These are phyloP conservation scores for Phytophthora citrophthora DNA, from an alignment of 352 stramenopile species.

Conservation along the genomic window DNA sequence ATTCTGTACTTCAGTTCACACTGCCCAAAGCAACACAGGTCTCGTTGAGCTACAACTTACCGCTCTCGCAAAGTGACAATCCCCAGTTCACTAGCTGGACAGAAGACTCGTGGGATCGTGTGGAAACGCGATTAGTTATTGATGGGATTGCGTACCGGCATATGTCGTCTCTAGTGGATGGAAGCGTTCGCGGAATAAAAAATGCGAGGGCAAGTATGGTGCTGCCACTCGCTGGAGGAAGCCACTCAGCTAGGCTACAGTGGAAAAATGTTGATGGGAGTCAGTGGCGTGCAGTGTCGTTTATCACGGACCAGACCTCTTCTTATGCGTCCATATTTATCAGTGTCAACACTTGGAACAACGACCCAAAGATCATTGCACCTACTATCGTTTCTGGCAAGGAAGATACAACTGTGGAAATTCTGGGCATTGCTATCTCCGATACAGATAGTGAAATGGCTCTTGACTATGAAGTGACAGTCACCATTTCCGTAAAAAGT, in stretches of 20 bases:
- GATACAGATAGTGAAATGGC: conserved; percentile 59
- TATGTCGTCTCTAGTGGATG: conserved; percentile 71
- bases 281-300: conserved; percentile 70
- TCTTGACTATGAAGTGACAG: conserved; percentile 65
- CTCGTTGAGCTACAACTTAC: conserved; percentile 77
- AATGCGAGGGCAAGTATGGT: conserved; percentile 74
- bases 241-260: conserved; percentile 67
- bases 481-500: conserved; percentile 62
- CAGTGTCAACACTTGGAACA: conserved; percentile 71
- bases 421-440: conserved; percentile 49
- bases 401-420: conserved; percentile 58
- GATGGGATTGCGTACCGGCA: conserved; percentile 76
- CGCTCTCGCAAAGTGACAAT: conserved; percentile 76
- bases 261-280: conserved; percentile 82
- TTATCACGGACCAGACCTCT: conserved; percentile 70
- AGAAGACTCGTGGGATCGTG: conserved; percentile 50
- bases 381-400: conserved; percentile 40
- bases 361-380: conserved; percentile 59
- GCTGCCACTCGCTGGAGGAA: conserved; percentile 56
- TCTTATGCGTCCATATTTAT: conserved; percentile 79
- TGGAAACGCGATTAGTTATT: conserved; percentile 68
- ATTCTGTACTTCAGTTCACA: conserved; percentile 78
- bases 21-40: conserved; percentile 62
- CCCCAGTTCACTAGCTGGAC: conserved; percentile 65
- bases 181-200: conserved; percentile 73